Conservation (phyloP, 805 yeast species). For the Kregervanrija pseudodelftensis region DNA sequence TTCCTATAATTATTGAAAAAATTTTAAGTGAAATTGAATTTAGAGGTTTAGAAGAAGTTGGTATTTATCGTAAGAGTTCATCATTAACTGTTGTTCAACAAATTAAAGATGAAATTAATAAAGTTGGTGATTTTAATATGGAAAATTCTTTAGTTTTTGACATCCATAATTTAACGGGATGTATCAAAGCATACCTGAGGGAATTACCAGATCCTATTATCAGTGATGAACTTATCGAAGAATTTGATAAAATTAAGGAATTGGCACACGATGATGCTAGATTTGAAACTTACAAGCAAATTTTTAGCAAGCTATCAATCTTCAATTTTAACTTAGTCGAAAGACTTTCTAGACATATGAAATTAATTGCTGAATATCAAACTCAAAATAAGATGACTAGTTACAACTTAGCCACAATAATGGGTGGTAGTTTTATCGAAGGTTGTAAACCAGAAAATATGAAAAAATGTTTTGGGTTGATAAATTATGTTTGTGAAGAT, state of each 20-base stretch:
- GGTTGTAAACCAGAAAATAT: constrained; percentile 42
- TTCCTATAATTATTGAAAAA: constrained; percentile 62
- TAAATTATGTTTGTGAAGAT: constrained; percentile 47
- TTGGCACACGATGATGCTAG: constrained; percentile 17
- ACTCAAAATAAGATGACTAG: constrained; percentile 80
- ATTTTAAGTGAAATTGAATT: constrained; percentile 71
- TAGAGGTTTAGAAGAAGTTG: constrained; percentile 87
- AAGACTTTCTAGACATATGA: constrained; percentile 62
- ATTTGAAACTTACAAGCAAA: constrained; percentile 18
- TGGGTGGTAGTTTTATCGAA: constrained; percentile 57
- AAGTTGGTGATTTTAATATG: constrained; percentile 39
- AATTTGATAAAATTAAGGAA: constrained; percentile 36
- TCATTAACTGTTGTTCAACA: constrained; percentile 40
- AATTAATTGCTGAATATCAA: constrained; percentile 57
- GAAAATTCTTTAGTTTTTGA: constrained; percentile 45
- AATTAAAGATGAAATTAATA: constrained; percentile 39
- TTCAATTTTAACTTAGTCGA: constrained; percentile 64
- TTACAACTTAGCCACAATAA: constrained; percentile 84
- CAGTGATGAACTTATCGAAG: constrained; percentile 56
- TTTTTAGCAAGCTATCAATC: constrained; percentile 42
- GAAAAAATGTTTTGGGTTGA: constrained; percentile 44
- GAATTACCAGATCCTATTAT: constrained; percentile 83
- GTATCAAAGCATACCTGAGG: constrained; percentile 75
- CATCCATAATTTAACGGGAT: constrained; percentile 80
- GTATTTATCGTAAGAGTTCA: constrained; percentile 70